Base-by-base conservation (phyloP, 225 moss, liverwort and hornwort genomes). In the Pseudisothecium myosuroides region DNA sequence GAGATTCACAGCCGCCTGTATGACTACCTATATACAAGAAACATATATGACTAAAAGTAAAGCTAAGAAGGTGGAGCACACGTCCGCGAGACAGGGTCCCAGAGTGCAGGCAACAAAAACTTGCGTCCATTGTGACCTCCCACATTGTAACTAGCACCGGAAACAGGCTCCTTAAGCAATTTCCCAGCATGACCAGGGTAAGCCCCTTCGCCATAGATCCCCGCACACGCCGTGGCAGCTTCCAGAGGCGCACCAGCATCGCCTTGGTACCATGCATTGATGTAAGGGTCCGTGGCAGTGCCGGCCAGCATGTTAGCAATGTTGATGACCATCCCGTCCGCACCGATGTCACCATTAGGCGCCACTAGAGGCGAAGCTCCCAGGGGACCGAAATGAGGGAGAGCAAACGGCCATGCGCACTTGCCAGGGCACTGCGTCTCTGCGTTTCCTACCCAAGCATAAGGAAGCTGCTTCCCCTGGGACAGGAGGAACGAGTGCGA, bases 281-380 rank as follows among this genome's bases (percentile, higher is more conserved):
- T 91, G 84, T 92, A 98, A 19, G 98, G 98, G 47, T 98, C 95
- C 13, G 98, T 98, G 3, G 94, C 93, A 12, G 93, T 88, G 19
- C 98, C 96, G 1, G 98, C 95, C 39, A 98, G 72, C 86, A 96
- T 93, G 84, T 77, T 86, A 2, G 93, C 98, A 34, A 98, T 90
- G 82, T 96, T 98, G 72, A 98, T 96, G 49, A 96, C 81, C 96
- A 98, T 98, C 4, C 96, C 98, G 41, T 98, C 96, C 5, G 93
- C 89, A 22, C 96, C 98, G 6, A 98, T 92, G 84, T 96, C 94
- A 17, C 92, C 96, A 79, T 94, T 98, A 3, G 98, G 98, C 1
- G 98, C 90, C n/a, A 92, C 89, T 36, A 92, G 26, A 29, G 93
- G 34, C 47, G 47, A 37, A 20, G 94, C 89, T 65, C 86, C 89